A percentile compares a stretch with the other conserved stretches of the same genome.
These are phyloP conservation scores for Metschnikowia lachancei DNA, from an alignment of 805 yeast species.

Conservation along the genomic window DNA sequence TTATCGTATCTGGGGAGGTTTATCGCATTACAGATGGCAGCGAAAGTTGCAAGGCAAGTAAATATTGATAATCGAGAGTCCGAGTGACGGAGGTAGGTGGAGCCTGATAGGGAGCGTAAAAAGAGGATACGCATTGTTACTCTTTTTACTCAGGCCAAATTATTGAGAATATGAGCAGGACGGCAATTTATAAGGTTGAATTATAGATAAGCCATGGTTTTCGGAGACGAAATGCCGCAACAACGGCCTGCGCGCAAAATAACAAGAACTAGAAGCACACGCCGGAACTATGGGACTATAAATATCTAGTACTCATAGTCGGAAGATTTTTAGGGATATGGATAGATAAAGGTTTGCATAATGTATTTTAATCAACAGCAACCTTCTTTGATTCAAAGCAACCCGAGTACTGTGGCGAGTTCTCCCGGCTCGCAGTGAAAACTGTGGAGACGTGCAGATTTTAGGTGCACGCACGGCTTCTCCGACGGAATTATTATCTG, in stretches of 20 bases:
- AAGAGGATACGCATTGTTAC: neutral
- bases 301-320: no score
- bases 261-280: neutral
- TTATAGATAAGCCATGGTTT: neutral
- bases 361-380: no score
- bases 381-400: no score
- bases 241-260: neutral
- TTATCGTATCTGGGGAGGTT: constrained; percentile 3
- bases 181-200: neutral
- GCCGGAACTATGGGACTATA: neutral
- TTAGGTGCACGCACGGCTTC: no score
- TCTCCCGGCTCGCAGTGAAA: no score
- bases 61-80: constrained; percentile 1
- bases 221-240: neutral
- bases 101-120: neutral
- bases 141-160: neutral
- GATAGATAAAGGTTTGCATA: no score
- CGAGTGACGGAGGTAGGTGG: neutral
- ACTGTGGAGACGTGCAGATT: no score
- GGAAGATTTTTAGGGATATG: no score
- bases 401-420: no score
- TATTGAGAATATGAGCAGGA: neutral
- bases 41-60: constrained; percentile 2
- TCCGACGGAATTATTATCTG: no score
- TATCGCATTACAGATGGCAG: constrained; percentile 5